Percentiles rank a stretch among this genome's conserved stretches.
Evolutionary conservation across 176 grass and related monocot species (phyloP).

Genomic region (Sorghum bicolor): DNA sequence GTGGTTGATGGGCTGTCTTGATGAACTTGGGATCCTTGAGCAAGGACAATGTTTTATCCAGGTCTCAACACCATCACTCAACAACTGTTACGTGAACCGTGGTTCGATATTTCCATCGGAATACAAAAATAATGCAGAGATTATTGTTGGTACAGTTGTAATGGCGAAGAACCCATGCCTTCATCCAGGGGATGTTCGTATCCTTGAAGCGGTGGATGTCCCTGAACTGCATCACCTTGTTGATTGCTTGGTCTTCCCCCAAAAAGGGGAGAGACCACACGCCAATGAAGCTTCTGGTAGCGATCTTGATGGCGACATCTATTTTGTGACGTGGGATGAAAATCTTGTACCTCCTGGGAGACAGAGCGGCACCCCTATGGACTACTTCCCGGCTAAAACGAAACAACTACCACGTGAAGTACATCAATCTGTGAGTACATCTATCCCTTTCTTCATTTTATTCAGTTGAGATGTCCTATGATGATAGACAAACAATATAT

Average conservation of each 20-base stretch:
- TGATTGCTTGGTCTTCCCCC: slow-evolving; percentile 87
- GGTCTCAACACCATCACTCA: slow-evolving; percentile 47
- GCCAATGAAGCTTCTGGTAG: slow-evolving; percentile 86
- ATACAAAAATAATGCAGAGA: slow-evolving; percentile 41
- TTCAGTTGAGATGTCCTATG: no score
- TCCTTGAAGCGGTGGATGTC: slow-evolving; percentile 82
- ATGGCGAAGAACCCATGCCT: slow-evolving; percentile 93
- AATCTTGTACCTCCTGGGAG: slow-evolving; percentile 71
- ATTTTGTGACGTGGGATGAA: slow-evolving; percentile 91
- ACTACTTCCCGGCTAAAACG: slow-evolving; percentile 49
- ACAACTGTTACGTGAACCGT: slow-evolving; percentile 49
- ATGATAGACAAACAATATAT: no score
- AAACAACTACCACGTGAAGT: slow-evolving; percentile 27
- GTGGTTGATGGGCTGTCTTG: slow-evolving; percentile 89
- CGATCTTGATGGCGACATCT: slow-evolving; percentile 87
- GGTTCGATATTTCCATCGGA: slow-evolving; percentile 37
- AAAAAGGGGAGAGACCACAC: slow-evolving; percentile 82
- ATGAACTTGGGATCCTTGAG: slow-evolving; percentile 76
- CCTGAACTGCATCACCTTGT: slow-evolving; percentile 65
- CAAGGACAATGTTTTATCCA: slow-evolving; percentile 88
- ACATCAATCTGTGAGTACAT: slow-evolving; percentile 37
- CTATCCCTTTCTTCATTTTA: no score
- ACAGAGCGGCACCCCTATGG: slow-evolving; percentile 67
- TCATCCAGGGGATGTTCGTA: slow-evolving; percentile 83
- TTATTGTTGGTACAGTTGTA: slow-evolving; percentile 63